phyloP scores from a whole-genome alignment of 352 stramenopile species.

The Phytopythium mirpurense region DNA sequence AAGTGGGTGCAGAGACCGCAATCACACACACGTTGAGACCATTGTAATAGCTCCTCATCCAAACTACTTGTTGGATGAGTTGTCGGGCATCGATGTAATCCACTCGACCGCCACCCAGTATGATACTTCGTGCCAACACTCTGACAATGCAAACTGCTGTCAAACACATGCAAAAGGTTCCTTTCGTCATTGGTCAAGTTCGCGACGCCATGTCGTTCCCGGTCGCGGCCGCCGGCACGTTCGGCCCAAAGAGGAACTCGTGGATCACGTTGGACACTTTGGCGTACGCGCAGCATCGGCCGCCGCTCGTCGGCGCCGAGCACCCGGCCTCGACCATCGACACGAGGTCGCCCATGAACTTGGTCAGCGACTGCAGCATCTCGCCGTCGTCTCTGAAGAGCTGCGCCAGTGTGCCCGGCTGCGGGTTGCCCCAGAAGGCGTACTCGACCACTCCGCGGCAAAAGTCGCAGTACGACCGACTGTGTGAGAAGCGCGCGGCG shows the following conservation, averaged over 20 bases:
- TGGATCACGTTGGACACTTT: slow-evolving; percentile 16
- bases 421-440: slow-evolving; percentile 11
- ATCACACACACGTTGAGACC: too few species aligned
- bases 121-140: too few species aligned
- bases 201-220: not conserved
- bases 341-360: slow-evolving; percentile 15
- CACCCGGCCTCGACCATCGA: slow-evolving; percentile 7
- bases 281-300: slow-evolving; percentile 11
- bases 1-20: too few species aligned
- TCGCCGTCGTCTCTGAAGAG: slow-evolving; percentile 2
- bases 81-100: too few species aligned
- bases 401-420: slow-evolving; percentile 1
- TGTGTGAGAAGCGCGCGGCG: slow-evolving; percentile 8
- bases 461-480: slow-evolving; percentile 12
- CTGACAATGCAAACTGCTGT: too few species aligned
- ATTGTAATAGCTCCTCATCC: too few species aligned
- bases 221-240: not conserved
- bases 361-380: slow-evolving; percentile 10
- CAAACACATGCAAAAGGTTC: too few species aligned
- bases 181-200: too few species aligned
- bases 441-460: slow-evolving; percentile 17
- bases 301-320: slow-evolving; percentile 5
- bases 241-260: slow-evolving; percentile 19
- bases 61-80: too few species aligned
- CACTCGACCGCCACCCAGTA: too few species aligned